These are phyloP conservation scores for Geotrichum australiense DNA, from an alignment of 1,139 yeast genomes.

Conservation along the genomic window DNA sequence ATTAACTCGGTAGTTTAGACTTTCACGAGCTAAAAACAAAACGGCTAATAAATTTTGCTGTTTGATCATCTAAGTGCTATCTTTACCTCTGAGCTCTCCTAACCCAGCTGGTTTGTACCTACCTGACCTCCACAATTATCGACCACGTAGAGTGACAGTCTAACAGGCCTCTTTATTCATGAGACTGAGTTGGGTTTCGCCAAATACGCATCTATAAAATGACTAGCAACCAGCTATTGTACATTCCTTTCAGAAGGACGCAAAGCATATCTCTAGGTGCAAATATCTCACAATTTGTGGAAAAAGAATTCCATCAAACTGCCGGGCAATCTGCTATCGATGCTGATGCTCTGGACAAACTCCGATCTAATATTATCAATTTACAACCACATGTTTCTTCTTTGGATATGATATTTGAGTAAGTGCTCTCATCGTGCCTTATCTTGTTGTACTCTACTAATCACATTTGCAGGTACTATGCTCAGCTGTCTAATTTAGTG, in stretches of 20 bases:
- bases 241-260: constrained; percentile 50
- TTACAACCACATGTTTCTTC: constrained; percentile 29
- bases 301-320: constrained; percentile 58
- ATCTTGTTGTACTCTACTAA: too few species aligned
- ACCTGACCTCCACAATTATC: too few species aligned
- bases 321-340: constrained; percentile 52
- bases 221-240: constrained; percentile 22
- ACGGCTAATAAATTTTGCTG: too few species aligned
- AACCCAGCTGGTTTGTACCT: too few species aligned
- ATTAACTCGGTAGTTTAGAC: too few species aligned
- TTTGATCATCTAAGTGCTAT: too few species aligned
- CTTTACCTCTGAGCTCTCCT: too few species aligned
- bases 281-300: constrained; percentile 46
- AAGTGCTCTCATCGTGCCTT: too few species aligned
- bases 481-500: constrained; percentile 32
- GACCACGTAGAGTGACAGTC: too few species aligned
- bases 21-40: too few species aligned
- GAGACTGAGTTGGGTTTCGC: too few species aligned
- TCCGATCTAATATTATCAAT: constrained; percentile 36
- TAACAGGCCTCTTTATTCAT: too few species aligned
- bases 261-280: constrained; percentile 41
- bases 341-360: constrained; percentile 38
- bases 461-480: constrained; percentile 29
- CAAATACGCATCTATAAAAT: constrained; percentile 4
- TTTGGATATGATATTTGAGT: constrained; percentile 24